phyloP scores from a whole-genome alignment of 116 monocot species.

The Papilionanthe hybrid region DNA sequence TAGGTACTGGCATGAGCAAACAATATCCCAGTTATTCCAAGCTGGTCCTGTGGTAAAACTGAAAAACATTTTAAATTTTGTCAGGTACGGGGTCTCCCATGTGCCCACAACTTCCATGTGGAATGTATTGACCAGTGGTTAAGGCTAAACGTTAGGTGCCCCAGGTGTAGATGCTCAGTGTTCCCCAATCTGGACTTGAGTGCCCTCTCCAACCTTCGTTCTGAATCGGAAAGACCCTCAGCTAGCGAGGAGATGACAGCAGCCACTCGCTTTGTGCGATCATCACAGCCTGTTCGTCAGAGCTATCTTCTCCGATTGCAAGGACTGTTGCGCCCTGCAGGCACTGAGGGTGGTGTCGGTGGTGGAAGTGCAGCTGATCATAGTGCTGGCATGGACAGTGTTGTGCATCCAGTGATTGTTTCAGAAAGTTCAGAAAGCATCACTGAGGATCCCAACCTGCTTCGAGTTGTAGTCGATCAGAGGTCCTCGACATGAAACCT shows the following conservation, averaged over 20 bases:
- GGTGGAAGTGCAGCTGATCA: not conserved
- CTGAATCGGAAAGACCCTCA: conserved; percentile 35
- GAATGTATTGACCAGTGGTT: conserved; percentile 99
- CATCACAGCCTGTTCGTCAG: conserved; percentile 53
- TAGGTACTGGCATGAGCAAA: no score
- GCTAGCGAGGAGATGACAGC: conserved; percentile 17
- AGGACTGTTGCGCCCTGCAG: conserved; percentile 51
- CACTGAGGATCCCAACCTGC: not conserved
- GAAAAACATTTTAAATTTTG: not conserved
- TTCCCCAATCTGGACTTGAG: conserved; percentile 96
- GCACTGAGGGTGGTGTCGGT: conserved; percentile 8
- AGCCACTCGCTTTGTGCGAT: conserved; percentile 28
- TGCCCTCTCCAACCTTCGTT: conserved; percentile 64
- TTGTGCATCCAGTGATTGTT: not conserved
- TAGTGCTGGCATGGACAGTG: not conserved
- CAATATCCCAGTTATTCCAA: no score
- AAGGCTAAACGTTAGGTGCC: conserved; percentile 91
- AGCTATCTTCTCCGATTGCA: conserved; percentile 67
- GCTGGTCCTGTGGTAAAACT: not conserved
- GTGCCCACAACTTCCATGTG: conserved; percentile 98
- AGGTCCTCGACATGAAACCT: not conserved
- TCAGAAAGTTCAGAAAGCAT: not conserved
- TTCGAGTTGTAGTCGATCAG: conserved; percentile 2
- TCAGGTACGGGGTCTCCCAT: conserved; percentile 96
- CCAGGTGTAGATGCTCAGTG: conserved; percentile 94